Evolutionary conservation across 129 eudicot species (phyloP).

Genomic region (Scalesia atractyloides): DNA sequence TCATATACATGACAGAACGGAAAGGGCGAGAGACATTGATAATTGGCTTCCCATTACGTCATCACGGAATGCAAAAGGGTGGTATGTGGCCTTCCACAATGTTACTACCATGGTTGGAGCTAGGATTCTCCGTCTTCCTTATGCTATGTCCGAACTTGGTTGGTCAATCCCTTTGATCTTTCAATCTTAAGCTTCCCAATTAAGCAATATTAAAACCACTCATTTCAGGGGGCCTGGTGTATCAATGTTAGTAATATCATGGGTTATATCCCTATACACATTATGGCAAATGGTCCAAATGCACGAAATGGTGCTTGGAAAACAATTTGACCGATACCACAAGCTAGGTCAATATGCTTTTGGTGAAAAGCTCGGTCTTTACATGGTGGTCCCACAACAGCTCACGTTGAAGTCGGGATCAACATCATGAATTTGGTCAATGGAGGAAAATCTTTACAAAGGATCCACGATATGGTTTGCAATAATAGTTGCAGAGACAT

Average conservation of each 20-base stretch:
- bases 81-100: slow-evolving; percentile 61
- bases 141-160: slow-evolving; percentile 60
- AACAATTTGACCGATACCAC: slow-evolving; percentile 45
- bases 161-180: slow-evolving; percentile 37
- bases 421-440: slow-evolving; percentile 41
- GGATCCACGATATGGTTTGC: slow-evolving; percentile 28
- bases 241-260: slow-evolving; percentile 37
- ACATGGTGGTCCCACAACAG: slow-evolving; percentile 41
- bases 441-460: slow-evolving; percentile 34
- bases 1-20: slow-evolving; percentile 16
- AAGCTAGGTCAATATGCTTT: slow-evolving; percentile 48
- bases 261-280: slow-evolving; percentile 37
- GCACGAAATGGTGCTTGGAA: slow-evolving; percentile 43
- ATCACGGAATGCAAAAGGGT: slow-evolving; percentile 52
- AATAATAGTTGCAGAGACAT: slow-evolving; percentile 30
- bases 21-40: slow-evolving; percentile 40
- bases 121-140: slow-evolving; percentile 62
- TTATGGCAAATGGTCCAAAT: slow-evolving; percentile 46
- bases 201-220: background rate
- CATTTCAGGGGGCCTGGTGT: slow-evolving; percentile 40
- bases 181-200: background rate
- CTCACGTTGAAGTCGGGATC: slow-evolving; percentile 39
- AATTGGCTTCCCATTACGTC: slow-evolving; percentile 61
- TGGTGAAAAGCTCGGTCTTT: slow-evolving; percentile 40
- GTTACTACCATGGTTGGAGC: slow-evolving; percentile 65